Percentiles rank a stretch among this genome's conserved stretches.
Conservation (phyloP, 2,329 filamentous ascomycete species). For the Colletotrichum scovillei region DNA sequence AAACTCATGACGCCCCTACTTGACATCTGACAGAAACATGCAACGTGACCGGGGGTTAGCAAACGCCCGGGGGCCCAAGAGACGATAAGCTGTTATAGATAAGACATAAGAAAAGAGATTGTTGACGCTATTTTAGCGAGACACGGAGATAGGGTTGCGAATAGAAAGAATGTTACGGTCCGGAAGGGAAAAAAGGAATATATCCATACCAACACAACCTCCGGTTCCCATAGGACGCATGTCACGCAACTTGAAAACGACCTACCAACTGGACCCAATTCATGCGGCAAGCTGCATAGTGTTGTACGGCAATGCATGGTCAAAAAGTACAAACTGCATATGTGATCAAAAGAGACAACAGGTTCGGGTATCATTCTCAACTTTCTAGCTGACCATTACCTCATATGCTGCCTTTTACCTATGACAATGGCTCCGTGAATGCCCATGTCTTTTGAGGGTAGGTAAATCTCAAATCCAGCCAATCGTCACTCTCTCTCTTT, state of each 20-base stretch:
- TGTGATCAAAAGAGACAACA: constrained; percentile 37
- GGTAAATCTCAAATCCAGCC: constrained; percentile 18
- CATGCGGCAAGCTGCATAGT: neutral
- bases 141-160: neutral
- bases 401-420: constrained; percentile 27
- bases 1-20: neutral
- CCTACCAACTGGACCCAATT: neutral
- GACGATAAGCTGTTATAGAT: neutral
- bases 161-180: neutral
- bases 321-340: neutral
- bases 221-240: neutral
- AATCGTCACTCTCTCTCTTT: neutral
- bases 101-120: neutral
- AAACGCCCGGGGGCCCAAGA: too few species aligned
- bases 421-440: constrained; percentile 3
- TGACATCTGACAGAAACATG: neutral
- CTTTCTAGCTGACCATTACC: constrained; percentile 38
- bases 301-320: neutral
- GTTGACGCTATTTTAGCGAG: neutral
- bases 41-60: too few species aligned
- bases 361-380: constrained; percentile 53
- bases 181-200: neutral
- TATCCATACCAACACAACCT: neutral
- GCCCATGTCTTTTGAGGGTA: neutral
- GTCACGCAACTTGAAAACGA: neutral